Conservation (phyloP, 208 protist genomes). For the Wallacemonas sp. region DNA sequence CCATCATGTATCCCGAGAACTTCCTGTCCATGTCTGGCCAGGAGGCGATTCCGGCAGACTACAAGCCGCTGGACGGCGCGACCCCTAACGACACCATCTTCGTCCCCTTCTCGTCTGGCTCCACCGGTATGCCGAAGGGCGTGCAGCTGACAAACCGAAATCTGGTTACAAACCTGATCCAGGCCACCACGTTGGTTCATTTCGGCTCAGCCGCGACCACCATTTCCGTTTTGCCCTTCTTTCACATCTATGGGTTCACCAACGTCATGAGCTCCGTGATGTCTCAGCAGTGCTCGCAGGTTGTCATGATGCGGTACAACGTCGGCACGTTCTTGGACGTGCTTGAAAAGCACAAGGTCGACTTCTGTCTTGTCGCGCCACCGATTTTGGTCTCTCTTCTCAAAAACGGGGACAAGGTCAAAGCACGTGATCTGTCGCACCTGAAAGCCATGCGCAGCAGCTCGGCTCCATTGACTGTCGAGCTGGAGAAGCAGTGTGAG, state of each 20-base stretch:
- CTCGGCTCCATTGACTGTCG: conserved; percentile 58
- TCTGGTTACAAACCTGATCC: conserved; percentile 34
- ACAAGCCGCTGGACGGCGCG: conserved; percentile 24
- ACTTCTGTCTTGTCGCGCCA: conserved; percentile 59
- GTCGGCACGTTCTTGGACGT: conserved; percentile 22
- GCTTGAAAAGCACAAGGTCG: conserved; percentile 54
- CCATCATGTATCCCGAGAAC: conserved; percentile 32
- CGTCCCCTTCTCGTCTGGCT: conserved; percentile 49
- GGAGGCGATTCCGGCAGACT: conserved; percentile 31
- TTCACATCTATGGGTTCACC: conserved; percentile 85
- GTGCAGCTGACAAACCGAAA: conserved; percentile 47
- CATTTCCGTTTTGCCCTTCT: conserved; percentile 70
- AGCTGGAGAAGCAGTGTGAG: conserved; percentile 31
- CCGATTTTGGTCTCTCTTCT: conserved; percentile 70
- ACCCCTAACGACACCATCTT: conserved; percentile 35
- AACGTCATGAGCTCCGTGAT: conserved; percentile 36
- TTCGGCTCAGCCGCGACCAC: conserved; percentile 35
- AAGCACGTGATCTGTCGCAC: conserved; percentile 27
- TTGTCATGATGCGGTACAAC: conserved; percentile 54
- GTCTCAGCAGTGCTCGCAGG: conserved; percentile 19
- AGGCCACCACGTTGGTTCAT: conserved; percentile 18
- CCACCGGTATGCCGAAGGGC: conserved; percentile 53
- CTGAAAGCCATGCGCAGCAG: conserved; percentile 35
- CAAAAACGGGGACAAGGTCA: conserved; percentile 44
- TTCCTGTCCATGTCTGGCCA: conserved; percentile 20